A percentile compares a stretch with the other conserved stretches of the same genome.
Conservation (phyloP, 2,329 filamentous ascomycete genomes). For the Neoscytalidium dimidiatum region DNA sequence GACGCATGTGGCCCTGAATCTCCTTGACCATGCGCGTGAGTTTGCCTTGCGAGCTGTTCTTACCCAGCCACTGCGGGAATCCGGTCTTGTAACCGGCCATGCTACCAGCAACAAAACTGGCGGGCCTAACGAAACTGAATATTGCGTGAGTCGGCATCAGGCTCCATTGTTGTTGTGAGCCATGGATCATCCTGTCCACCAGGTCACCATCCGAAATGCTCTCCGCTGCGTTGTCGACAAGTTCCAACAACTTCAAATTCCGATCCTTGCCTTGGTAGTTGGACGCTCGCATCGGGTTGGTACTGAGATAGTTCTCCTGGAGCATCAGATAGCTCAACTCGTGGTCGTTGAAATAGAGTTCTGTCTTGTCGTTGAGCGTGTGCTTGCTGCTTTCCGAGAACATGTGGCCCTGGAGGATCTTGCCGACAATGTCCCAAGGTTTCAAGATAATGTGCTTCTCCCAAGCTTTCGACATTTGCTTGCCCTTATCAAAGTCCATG, state of each 20-base stretch:
- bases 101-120: conserved; percentile 82
- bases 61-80: conserved; percentile 92
- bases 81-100: conserved; percentile 65
- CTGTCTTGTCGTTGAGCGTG: conserved; percentile 95
- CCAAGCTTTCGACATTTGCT: conserved; percentile 96
- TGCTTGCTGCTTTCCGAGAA: conserved; percentile 82
- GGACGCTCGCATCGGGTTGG: conserved; percentile 69
- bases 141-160: conserved; percentile 95
- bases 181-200: conserved; percentile 97
- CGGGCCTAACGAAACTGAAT: conserved; percentile 90
- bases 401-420: conserved; percentile 84
- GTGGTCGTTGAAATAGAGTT: conserved; percentile 98
- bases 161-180: conserved; percentile 96
- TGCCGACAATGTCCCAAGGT: conserved; percentile 96
- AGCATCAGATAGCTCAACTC: conserved; percentile 98
- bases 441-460: conserved; percentile 97
- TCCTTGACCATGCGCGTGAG: conserved; percentile 83
- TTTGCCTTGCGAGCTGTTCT: conserved; percentile 79
- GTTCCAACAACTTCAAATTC: conserved; percentile 79
- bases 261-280: conserved; percentile 67
- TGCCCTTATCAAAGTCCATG: conserved; percentile 83
- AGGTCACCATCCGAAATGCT: conserved; percentile 97
- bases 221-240: conserved; percentile 84
- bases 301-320: conserved; percentile 93
- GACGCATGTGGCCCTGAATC: conserved; percentile 94